Conservation (phyloP, 176 grass and related monocot species). For the Zoysia japonica region DNA sequence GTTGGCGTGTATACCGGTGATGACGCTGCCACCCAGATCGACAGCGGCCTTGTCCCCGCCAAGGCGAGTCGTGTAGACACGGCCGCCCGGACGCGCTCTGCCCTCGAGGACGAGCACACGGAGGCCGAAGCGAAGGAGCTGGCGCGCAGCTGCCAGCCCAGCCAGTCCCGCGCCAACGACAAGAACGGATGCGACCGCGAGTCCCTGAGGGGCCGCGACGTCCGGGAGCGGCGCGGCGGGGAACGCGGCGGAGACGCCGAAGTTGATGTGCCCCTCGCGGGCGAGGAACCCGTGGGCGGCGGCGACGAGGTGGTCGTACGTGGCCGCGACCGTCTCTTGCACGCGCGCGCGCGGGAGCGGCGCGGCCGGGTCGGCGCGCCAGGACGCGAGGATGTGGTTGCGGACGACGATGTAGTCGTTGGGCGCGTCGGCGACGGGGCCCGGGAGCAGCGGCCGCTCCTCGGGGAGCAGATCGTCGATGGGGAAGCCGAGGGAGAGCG, state of each 20-base stretch:
- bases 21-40: conserved; percentile 89
- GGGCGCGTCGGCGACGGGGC: conserved; percentile 36
- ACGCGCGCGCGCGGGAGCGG: conserved; percentile 59
- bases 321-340: conserved; percentile 64
- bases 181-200: conserved; percentile 47
- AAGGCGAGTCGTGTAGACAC: conserved; percentile 70
- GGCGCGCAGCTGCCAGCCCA: conserved; percentile 75
- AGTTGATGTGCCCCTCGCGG: conserved; percentile 87
- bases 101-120: conserved; percentile 81
- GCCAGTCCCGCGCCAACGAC: conserved; percentile 79
- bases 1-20: conserved; percentile 93
- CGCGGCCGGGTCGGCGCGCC: conserved; percentile 73
- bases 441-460: conserved; percentile 50
- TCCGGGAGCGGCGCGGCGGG: conserved; percentile 49
- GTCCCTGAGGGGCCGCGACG: conserved; percentile 11
- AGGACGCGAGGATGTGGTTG: conserved; percentile 91
- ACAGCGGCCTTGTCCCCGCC: conserved; percentile 46
- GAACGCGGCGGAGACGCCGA: conserved; percentile 77
- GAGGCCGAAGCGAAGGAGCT: conserved; percentile 71
- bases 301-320: conserved; percentile 77
- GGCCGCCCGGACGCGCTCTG: conserved; percentile 73
- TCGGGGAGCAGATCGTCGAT: conserved; percentile 67
- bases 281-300: conserved; percentile 70
- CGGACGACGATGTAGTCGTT: conserved; percentile 95
- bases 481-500: conserved; percentile 77